Base-by-base conservation (phyloP, 345 rosid species). In the Dipteronia dyeriana region DNA sequence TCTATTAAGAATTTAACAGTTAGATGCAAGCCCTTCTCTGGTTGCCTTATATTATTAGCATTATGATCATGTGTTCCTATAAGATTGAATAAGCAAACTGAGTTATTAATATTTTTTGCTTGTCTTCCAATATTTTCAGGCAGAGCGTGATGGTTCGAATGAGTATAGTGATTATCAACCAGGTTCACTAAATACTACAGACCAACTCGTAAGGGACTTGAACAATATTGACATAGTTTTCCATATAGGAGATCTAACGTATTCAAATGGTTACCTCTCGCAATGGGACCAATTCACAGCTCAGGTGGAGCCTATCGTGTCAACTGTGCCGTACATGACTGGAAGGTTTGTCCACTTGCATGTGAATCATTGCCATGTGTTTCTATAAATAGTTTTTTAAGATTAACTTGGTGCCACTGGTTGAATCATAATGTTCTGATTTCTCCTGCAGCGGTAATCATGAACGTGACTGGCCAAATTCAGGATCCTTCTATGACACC, bases 221-320 rank as follows among this genome's bases (percentile, higher is more conserved):
- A 75, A 70, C 72, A 72, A 92, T 83, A 79, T 87, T 60, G 91
- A 92, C 84, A 86, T 90, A 76, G 90, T 92, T 70, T 89, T 90
- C 80, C 97, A 89, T 82, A 90, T 90, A 31, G 97, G 97, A 74
- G 97, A 92, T 64, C 56, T 92, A 61, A 64, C 87, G 3, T 92
- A 92, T 80, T 60, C 97, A 13, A 92, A 92, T 75, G 97, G 97
- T 22, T 92, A 92, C 77, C 23, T 92, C 75, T 90, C 97, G 2
- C 92, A 92, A 80, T 92, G 97, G 97, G 97, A 92, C 78, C 97
- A 92, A 76, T 92, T 92, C 86, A 92, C 97, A 19, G 87, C 97
- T 45, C 95, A 92, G 82, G 89, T 92, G 14, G 90, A 90, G 85
- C 93, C 94, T 19, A 84, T 92, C 25, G 88, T 95, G 75, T 89